Conservation (phyloP, 352 stramenopile species). For the Bremia lactucae region DNA sequence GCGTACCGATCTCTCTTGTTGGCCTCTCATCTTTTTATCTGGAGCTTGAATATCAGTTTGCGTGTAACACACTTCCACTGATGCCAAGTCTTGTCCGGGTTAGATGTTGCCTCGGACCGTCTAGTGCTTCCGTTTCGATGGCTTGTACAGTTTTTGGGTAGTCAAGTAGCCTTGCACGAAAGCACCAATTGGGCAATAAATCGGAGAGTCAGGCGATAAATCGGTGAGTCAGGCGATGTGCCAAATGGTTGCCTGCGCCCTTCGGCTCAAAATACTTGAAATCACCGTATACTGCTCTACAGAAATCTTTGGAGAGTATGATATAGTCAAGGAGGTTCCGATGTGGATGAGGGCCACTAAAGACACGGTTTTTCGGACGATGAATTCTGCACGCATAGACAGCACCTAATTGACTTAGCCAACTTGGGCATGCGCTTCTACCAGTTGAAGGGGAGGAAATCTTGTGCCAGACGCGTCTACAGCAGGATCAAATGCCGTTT, state of each 20-base stretch:
- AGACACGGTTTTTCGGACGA: neutral
- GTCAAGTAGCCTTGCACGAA: neutral
- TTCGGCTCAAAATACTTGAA: neutral
- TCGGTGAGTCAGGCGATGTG: neutral
- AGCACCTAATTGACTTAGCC: neutral
- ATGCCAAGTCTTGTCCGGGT: neutral
- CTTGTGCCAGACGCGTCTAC: neutral
- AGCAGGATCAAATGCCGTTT: neutral
- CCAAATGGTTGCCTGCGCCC: neutral
- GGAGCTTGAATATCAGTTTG: neutral
- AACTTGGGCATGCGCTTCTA: neutral
- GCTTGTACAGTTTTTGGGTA: neutral
- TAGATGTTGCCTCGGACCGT: neutral
- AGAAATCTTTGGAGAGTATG: neutral
- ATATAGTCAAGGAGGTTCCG: neutral
- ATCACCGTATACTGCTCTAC: neutral
- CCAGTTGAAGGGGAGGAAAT: neutral
- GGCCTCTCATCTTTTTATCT: neutral
- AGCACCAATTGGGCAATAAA: neutral
- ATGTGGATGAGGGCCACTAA: neutral
- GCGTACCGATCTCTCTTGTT: neutral
- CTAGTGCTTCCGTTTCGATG: neutral
- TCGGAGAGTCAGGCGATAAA: neutral
- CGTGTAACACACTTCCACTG: neutral
- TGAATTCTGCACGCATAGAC: neutral